Evolutionary conservation across 164 flowering plant genomes (phyloP).

Genomic region (Stephania yunnanensis): DNA sequence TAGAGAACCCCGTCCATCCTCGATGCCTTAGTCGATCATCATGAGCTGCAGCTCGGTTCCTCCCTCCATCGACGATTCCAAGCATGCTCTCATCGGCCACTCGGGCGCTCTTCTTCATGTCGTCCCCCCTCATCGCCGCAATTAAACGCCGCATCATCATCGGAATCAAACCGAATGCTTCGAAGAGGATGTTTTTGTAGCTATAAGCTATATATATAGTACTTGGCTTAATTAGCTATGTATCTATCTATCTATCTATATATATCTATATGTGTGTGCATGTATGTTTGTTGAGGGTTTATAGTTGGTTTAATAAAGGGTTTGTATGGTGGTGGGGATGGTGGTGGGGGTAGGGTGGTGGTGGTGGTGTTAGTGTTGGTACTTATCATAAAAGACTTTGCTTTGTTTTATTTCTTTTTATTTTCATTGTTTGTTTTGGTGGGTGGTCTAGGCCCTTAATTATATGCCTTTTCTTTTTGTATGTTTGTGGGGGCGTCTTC

Average conservation of each 20-base stretch:
- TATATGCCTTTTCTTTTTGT: neutral
- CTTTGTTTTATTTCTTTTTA: neutral
- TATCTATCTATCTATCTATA: neutral
- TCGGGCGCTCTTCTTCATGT: slow-evolving; percentile 34
- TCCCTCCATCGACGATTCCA: neutral
- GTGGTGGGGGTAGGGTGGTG: neutral
- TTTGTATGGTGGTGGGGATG: too few relatives aligned
- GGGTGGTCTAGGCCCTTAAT: neutral
- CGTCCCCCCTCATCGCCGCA: slow-evolving; percentile 23
- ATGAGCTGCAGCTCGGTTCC: neutral
- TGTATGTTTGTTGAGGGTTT: neutral
- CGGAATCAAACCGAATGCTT: neutral
- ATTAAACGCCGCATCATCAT: slow-evolving; percentile 29
- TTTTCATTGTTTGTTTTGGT: neutral
- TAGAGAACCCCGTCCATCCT: slow-evolving; percentile 12
- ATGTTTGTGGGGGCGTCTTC: neutral
- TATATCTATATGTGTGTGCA: neutral
- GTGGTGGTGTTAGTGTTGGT: neutral
- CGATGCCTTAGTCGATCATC: neutral
- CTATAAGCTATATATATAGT: neutral
- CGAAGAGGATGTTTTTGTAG: neutral
- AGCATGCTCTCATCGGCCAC: slow-evolving; percentile 62
- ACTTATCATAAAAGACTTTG: neutral
- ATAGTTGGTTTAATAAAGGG: too few relatives aligned
- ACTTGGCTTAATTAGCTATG: neutral